These are phyloP conservation scores for Oemleria cerasiformis DNA, from an alignment of 306 rosid species.

Conservation along the genomic window DNA sequence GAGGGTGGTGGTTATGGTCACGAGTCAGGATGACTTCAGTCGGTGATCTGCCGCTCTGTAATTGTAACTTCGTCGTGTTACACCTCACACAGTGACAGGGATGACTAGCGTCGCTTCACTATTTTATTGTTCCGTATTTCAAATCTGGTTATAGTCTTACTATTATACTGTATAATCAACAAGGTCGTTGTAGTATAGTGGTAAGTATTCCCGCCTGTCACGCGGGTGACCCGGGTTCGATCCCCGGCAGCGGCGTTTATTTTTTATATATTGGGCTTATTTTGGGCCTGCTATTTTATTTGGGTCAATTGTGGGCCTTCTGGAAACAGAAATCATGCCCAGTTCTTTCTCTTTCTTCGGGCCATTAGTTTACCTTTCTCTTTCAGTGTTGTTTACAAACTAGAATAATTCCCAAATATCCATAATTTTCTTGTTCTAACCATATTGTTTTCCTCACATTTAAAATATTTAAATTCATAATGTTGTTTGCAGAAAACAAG, in stretches of 20 bases:
- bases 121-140: background rate
- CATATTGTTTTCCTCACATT: background rate
- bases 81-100: background rate
- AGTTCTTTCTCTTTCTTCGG: background rate
- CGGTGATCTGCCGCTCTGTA: slow-evolving; percentile 18
- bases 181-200: slow-evolving; percentile 71
- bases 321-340: background rate
- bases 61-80: background rate
- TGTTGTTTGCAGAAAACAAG: too few species aligned
- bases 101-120: background rate
- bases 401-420: background rate
- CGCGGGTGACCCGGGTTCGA: slow-evolving; percentile 72
- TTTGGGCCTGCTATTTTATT: background rate
- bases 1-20: background rate
- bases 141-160: rapidly evolving
- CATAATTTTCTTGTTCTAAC: background rate
- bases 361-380: too few species aligned
- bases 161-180: rapidly evolving
- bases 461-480: background rate
- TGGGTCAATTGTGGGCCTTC: background rate
- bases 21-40: background rate
- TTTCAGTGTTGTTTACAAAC: too few species aligned
- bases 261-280: background rate
- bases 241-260: slow-evolving; percentile 26
- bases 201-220: slow-evolving; percentile 65